These are phyloP conservation scores for Pseudogymnoascus pannorum DNA, from an alignment of 2,329 filamentous ascomycete genomes.

Conservation along the genomic window DNA sequence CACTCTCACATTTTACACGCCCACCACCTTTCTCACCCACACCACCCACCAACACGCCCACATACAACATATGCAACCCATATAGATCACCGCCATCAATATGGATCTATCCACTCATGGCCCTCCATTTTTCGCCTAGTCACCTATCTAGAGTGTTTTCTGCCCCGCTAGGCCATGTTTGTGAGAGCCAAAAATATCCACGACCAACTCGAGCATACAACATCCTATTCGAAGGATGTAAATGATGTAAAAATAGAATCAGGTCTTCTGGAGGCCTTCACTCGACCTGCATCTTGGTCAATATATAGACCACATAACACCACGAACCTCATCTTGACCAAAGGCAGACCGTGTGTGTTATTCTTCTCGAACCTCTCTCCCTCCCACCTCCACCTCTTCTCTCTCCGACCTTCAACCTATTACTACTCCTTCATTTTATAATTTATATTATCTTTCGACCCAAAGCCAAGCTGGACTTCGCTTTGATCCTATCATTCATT, in stretches of 20 bases:
- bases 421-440: slow-evolving; percentile 21
- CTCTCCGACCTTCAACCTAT: not conserved
- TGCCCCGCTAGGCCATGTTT: not conserved
- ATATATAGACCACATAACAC: slow-evolving; percentile 23
- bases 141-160: not conserved
- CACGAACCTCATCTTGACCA: not conserved
- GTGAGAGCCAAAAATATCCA: not conserved
- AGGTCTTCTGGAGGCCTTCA: not conserved
- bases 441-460: slow-evolving; percentile 26
- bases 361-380: slow-evolving; percentile 19
- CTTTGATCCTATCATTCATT: slow-evolving; percentile 47
- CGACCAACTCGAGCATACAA: not conserved
- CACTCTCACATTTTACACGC: not conserved
- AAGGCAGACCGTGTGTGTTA: slow-evolving; percentile 10
- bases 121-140: not conserved
- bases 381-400: slow-evolving; percentile 30
- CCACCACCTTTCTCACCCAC: not conserved
- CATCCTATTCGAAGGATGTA: not conserved
- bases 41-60: not conserved
- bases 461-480: slow-evolving; percentile 54
- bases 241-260: not conserved
- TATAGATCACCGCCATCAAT: not conserved
- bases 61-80: not conserved
- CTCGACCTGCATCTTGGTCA: slow-evolving; percentile 11
- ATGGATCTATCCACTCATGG: not conserved